Conservation (phyloP, 2,329 filamentous ascomycete genomes). For the Beauveria scarabaeidicola region DNA sequence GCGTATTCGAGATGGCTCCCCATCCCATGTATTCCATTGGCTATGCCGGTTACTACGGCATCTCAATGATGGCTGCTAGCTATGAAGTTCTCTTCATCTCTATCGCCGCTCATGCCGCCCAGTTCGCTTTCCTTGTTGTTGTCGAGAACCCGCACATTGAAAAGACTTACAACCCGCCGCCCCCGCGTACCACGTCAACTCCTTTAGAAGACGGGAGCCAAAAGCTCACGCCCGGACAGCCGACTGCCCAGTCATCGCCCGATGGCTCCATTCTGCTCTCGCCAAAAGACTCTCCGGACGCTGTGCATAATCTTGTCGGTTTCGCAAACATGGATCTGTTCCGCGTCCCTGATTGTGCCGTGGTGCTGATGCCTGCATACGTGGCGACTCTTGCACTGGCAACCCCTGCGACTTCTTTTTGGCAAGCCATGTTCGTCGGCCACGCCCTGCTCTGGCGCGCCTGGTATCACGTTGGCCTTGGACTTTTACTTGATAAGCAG, state of each 20-base stretch:
- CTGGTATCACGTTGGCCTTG: constrained; percentile 87
- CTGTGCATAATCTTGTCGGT: constrained; percentile 78
- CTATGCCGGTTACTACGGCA: constrained; percentile 96
- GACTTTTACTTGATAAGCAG: constrained; percentile 74
- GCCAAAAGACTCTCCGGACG: constrained; percentile 42
- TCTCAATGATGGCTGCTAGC: constrained; percentile 95
- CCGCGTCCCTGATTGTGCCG: constrained; percentile 74
- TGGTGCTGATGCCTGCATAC: constrained; percentile 68
- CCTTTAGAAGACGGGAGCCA: constrained; percentile 25
- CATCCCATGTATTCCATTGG: constrained; percentile 99
- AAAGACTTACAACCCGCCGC: constrained; percentile 89
- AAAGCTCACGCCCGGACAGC: constrained; percentile 19
- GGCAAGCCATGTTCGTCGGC: constrained; percentile 69
- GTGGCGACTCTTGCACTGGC: constrained; percentile 63
- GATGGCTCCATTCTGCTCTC: constrained; percentile 18
- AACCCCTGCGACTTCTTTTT: constrained; percentile 67
- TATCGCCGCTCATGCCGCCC: constrained; percentile 84
- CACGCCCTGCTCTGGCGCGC: constrained; percentile 78
- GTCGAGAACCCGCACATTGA: constrained; percentile 98
- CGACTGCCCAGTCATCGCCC: constrained; percentile 15
- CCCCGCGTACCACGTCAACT: constrained; percentile 53
- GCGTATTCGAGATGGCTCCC: constrained; percentile 97
- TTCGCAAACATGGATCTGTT: constrained; percentile 79
- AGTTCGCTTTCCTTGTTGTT: constrained; percentile 83
- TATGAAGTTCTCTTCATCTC: constrained; percentile 97